Percentiles rank a stretch among this genome's conserved stretches.
phyloP scores from a whole-genome alignment of 1,284 basidiomycete species.

The Dichomitus squalens region DNA sequence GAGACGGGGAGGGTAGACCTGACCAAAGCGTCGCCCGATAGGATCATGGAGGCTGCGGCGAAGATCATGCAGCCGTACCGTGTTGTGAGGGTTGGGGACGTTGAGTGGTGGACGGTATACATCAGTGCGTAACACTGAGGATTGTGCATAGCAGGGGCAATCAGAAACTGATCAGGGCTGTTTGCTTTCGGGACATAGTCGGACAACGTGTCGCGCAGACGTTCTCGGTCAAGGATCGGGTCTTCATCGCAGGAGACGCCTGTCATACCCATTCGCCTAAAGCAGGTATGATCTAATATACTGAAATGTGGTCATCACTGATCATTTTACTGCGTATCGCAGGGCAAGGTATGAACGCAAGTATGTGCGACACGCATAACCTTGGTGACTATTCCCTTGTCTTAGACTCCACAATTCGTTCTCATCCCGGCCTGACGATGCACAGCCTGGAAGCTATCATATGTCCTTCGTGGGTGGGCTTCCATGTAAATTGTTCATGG shows the following conservation, averaged over 20 bases:
- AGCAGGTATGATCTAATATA: constrained; percentile 31
- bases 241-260: constrained; percentile 83
- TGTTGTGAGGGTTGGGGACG: constrained; percentile 51
- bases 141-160: neutral
- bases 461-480: constrained; percentile 75
- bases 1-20: constrained; percentile 64
- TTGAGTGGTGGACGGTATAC: constrained; percentile 86
- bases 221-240: constrained; percentile 67
- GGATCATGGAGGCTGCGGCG: constrained; percentile 66
- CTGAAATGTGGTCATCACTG: neutral
- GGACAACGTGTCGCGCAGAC: constrained; percentile 77
- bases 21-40: constrained; percentile 56
- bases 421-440: neutral
- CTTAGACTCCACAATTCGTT: too few species aligned
- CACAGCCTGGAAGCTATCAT: constrained; percentile 74
- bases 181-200: constrained; percentile 42
- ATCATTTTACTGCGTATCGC: constrained; percentile 19
- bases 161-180: neutral
- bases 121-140: constrained; percentile 42
- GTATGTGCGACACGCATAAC: constrained; percentile 85
- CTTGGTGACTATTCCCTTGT: constrained; percentile 46
- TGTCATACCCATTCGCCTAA: constrained; percentile 88
- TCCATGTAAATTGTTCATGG: too few species aligned
- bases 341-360: constrained; percentile 72
- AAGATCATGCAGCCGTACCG: constrained; percentile 71